Conservation (phyloP, 306 rosid genomes). For the Bauhinia variegata region DNA sequence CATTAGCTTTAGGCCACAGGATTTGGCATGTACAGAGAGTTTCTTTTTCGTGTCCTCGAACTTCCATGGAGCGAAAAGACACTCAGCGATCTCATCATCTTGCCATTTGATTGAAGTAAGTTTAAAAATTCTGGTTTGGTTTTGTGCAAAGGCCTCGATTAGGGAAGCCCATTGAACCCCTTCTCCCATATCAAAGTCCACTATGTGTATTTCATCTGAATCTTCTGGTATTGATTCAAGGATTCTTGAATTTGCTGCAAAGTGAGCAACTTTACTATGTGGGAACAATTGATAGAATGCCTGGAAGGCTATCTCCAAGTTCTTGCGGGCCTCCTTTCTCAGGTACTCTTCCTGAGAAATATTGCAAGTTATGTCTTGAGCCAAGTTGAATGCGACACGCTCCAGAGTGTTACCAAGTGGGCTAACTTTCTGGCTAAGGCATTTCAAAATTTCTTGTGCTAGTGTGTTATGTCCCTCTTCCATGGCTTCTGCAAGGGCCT, state of each 20-base stretch:
- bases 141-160: conserved; percentile 45
- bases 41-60: conserved; percentile 49
- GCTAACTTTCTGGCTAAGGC: conserved; percentile 51
- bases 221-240: conserved; percentile 54
- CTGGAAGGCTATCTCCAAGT: conserved; percentile 36
- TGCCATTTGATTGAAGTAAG: conserved; percentile 55
- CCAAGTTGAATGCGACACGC: conserved; percentile 53
- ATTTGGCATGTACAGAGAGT: conserved; percentile 49
- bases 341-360: conserved; percentile 37
- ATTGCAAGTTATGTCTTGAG: conserved; percentile 35
- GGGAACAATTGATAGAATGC: conserved; percentile 55
- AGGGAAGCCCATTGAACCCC: conserved; percentile 61
- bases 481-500: conserved; percentile 53
- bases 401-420: conserved; percentile 59
- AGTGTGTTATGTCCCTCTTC: conserved; percentile 51
- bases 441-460: conserved; percentile 40
- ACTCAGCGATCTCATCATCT: conserved; percentile 33
- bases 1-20: conserved; percentile 51
- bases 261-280: conserved; percentile 54
- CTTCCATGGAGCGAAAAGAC: conserved; percentile 32
- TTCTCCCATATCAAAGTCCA: conserved; percentile 55
- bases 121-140: conserved; percentile 38
- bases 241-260: conserved; percentile 55
- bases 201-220: conserved; percentile 50
- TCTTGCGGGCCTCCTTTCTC: conserved; percentile 55